Conservation (phyloP, 768 basidiomycete genomes). For the Clitopilus hobsonii region DNA sequence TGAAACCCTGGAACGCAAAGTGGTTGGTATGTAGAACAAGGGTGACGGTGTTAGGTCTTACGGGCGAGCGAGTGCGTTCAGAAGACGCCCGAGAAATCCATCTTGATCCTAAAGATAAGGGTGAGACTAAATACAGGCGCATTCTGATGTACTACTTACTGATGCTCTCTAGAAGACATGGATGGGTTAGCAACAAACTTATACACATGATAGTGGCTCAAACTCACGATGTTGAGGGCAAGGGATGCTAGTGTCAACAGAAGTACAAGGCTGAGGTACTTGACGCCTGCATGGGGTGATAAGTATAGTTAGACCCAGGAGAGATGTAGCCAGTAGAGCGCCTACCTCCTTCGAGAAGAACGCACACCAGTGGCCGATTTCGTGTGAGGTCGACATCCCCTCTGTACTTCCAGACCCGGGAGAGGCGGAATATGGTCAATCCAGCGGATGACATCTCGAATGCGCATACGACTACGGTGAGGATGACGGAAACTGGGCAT, state of each 20-base stretch:
- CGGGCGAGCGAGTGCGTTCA: constrained; percentile 15
- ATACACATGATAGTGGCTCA: not conserved
- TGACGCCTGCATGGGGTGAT: not conserved
- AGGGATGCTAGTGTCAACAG: constrained; percentile 14
- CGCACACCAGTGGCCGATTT: constrained; percentile 9
- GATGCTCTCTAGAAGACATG: constrained; percentile 12
- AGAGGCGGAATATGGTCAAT: constrained; percentile 12
- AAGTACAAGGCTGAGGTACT: constrained; percentile 6
- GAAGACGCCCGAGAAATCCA: constrained; percentile 16
- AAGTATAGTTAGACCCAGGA: not conserved
- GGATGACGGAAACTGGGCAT: constrained; percentile 13
- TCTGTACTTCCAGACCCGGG: constrained; percentile 11
- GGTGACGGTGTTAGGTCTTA: no score
- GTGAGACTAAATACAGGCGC: not conserved
- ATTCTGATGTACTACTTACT: constrained; percentile 2
- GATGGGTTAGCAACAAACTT: not conserved
- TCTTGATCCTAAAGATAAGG: constrained; percentile 3
- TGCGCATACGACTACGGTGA: constrained; percentile 18
- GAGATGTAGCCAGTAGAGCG: not conserved
- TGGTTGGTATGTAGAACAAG: not conserved
- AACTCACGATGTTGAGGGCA: constrained; percentile 15
- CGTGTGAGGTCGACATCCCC: constrained; percentile 6
- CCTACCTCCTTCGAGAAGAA: constrained; percentile 18
- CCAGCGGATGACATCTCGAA: constrained; percentile 19
- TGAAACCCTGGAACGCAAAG: constrained; percentile 6